Evolutionary conservation across 2,329 filamentous ascomycete species (phyloP), one percentile per base, ranked within the genome.

Genomic region (Fusarium circinatum): DNA sequence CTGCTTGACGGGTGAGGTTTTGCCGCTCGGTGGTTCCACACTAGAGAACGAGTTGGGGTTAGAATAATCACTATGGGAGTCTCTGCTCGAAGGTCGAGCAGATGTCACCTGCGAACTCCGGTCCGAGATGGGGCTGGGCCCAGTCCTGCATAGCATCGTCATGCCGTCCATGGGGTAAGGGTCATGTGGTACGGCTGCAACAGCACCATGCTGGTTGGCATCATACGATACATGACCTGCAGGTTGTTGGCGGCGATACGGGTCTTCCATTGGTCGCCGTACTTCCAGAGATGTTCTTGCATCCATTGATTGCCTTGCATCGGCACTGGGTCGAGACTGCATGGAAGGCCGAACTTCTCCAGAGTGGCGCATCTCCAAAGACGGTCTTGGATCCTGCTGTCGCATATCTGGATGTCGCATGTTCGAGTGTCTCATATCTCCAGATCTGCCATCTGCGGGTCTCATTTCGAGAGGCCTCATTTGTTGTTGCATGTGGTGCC

Each of bases 101-200:
- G 91, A 90, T 28, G 88, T 88, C 32, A 85, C 79, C 32, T 85
- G 82, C 9, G 85, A 85, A 69, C 83, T 83, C 41, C 81, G 83
- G 88, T 95, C 82, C 84, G 89, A 83, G 22, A 80, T 78, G 44
- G 92, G 89, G 8, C 91, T 93, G 49, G 93, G 89, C 11, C 91
- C 93, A 44, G 93, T 91, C 68, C 95, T 91, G 83, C 96, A 98
- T 71, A 98, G 92, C 90, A 98, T 97, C 1, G 96, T 98, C 95
- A 98, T 98, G 9, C 95, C 96, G 80, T 98, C 96, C 82, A 93
- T 90, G 1, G 96, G 95, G 80, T 98, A 98, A 15, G 96, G 94
- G 77, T 98, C 97, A 78, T 98, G 95, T 20, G 96, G 95, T 6
- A 97, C 89, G 20, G 90, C 84, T 8, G 91, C 87, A 68, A 94